Percentiles rank a stretch among this genome's conserved stretches.
phyloP scores from a whole-genome alignment of 768 basidiomycete genomes.

The Leccinum disarticulatum region DNA sequence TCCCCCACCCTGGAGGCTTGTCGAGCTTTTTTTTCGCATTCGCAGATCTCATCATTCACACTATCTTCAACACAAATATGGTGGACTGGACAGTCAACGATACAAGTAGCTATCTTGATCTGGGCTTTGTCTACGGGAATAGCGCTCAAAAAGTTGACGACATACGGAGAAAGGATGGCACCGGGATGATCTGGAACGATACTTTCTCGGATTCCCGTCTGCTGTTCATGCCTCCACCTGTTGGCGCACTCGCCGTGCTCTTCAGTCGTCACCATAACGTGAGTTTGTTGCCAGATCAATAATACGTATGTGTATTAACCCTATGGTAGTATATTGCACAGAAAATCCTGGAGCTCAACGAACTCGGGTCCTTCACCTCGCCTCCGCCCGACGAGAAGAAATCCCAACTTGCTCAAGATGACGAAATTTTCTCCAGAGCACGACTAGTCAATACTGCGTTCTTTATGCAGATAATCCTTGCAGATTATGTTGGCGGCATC shows the following conservation, averaged over 20 bases:
- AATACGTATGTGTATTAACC: constrained; percentile 4
- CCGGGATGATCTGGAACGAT: constrained; percentile 65
- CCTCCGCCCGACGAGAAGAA: constrained; percentile 18
- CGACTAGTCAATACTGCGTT: constrained; percentile 72
- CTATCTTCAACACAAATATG: constrained; percentile 59
- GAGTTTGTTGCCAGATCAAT: constrained; percentile 21
- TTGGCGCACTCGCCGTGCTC: constrained; percentile 65
- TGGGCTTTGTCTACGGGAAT: constrained; percentile 72
- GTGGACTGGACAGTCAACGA: constrained; percentile 56
- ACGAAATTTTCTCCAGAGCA: constrained; percentile 74
- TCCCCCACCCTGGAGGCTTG: constrained; percentile 64
- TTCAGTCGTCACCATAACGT: constrained; percentile 77
- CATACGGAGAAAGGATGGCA: constrained; percentile 63
- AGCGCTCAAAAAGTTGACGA: constrained; percentile 44
- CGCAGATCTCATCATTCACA: constrained; percentile 74
- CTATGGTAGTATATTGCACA: constrained; percentile 61
- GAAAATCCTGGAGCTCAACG: constrained; percentile 68
- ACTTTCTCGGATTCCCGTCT: constrained; percentile 67
- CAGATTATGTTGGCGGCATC: constrained; percentile 75
- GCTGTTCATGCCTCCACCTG: constrained; percentile 70
- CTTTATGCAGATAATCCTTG: constrained; percentile 67
- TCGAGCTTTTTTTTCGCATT: constrained; percentile 78
- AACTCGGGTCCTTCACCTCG: constrained; percentile 45
- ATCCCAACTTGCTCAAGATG: constrained; percentile 52
- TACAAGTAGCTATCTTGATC: constrained; percentile 72